Conservation (phyloP, 768 basidiomycete genomes). For the Glaciozyma martinii region DNA sequence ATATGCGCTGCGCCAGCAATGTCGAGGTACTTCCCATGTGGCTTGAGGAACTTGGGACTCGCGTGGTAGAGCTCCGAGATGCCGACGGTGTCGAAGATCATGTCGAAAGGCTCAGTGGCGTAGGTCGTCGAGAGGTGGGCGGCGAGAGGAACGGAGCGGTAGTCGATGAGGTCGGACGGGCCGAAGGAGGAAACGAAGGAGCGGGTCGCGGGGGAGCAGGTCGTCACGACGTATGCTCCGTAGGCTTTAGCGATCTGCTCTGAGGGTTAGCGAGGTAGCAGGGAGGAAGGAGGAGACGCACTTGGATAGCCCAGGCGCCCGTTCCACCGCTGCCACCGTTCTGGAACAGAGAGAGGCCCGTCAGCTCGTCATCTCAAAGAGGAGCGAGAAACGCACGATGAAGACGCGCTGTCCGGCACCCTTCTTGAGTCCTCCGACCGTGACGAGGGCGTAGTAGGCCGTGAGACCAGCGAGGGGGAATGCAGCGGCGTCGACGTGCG, state of each 20-base stretch:
- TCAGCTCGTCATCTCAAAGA: neutral
- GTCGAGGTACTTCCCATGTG: constrained; percentile 46
- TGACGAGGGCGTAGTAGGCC: constrained; percentile 51
- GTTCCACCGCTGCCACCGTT: constrained; percentile 24
- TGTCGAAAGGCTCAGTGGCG: constrained; percentile 42
- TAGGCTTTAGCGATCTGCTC: constrained; percentile 15
- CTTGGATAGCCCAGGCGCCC: constrained; percentile 14
- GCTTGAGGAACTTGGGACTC: constrained; percentile 50
- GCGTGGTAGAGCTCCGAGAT: constrained; percentile 44
- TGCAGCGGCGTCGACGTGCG: constrained; percentile 54
- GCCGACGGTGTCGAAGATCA: constrained; percentile 50
- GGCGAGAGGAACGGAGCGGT: constrained; percentile 10
- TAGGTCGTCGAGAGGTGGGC: neutral
- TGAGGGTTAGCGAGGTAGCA: neutral
- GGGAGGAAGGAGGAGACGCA: neutral
- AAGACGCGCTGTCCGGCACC: constrained; percentile 13
- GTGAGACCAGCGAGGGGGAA: constrained; percentile 54
- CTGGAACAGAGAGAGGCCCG: neutral
- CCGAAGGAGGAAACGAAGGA: constrained; percentile 13
- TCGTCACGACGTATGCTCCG: constrained; percentile 24
- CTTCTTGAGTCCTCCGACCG: constrained; percentile 34
- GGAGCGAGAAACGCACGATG: constrained; percentile 6
- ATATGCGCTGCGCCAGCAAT: constrained; percentile 38
- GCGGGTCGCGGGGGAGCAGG: constrained; percentile 18
- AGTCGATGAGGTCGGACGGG: constrained; percentile 13